Evolutionary conservation across 306 rosid species (phyloP).

Genomic region (Dryas alaskensis): DNA sequence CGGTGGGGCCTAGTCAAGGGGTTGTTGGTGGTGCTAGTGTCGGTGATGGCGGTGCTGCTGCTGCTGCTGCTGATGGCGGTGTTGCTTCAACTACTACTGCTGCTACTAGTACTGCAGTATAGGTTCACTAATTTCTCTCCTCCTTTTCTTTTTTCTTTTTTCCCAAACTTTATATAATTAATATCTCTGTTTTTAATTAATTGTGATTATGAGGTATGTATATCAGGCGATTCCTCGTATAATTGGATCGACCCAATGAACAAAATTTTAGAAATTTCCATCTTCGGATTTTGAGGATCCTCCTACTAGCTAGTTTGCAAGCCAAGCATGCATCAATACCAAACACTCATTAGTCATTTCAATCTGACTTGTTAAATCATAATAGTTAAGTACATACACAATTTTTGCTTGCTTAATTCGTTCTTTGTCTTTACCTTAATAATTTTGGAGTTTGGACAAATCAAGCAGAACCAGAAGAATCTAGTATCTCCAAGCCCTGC

Average conservation of each 20-base stretch:
- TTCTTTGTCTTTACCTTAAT: too few relatives aligned
- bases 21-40: slow-evolving; percentile 4
- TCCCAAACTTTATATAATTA: slow-evolving; percentile 8
- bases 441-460: too few relatives aligned
- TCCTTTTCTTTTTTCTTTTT: slow-evolving; percentile 2
- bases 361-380: too few relatives aligned
- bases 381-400: too few relatives aligned
- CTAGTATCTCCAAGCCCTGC: too few relatives aligned
- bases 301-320: background rate
- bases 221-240: slow-evolving; percentile 37
- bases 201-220: slow-evolving; percentile 57
- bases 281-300: slow-evolving; percentile 4
- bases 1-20: slow-evolving; percentile 25
- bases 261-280: slow-evolving; percentile 12
- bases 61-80: slow-evolving; percentile 4
- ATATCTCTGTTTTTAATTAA: slow-evolving; percentile 32
- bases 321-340: too few relatives aligned
- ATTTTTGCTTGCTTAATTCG: too few relatives aligned
- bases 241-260: slow-evolving; percentile 27
- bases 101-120: slow-evolving; percentile 46
- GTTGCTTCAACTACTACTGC: slow-evolving; percentile 33
- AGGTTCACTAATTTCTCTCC: slow-evolving; percentile 39
- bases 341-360: too few relatives aligned
- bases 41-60: slow-evolving; percentile 3
- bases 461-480: too few relatives aligned